phyloP scores from a whole-genome alignment of 257 asterid species.

The Datura wrightii region DNA sequence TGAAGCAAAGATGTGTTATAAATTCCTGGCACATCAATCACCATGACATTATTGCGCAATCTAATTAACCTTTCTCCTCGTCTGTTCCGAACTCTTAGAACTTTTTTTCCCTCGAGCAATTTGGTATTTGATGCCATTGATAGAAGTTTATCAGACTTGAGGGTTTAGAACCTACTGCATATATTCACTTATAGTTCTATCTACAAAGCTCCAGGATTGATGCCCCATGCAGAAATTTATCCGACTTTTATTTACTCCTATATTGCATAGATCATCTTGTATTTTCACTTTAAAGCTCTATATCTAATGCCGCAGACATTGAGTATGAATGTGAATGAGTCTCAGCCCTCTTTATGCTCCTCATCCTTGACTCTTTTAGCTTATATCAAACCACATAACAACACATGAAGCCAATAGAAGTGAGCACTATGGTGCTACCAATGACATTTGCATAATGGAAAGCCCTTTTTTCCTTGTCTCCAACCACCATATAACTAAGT shows the following conservation, averaged over 20 bases:
- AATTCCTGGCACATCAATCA: background rate
- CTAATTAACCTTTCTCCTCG: background rate
- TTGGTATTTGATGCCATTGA: background rate
- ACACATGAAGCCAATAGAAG: slow-evolving; percentile 95
- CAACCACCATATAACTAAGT: slow-evolving; percentile 84
- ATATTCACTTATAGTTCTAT: slow-evolving; percentile 8
- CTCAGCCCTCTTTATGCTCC: slow-evolving; percentile 58
- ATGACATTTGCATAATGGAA: slow-evolving; percentile 76
- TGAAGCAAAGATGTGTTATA: no score
- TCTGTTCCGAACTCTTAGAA: slow-evolving; percentile 1
- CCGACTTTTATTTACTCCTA: slow-evolving; percentile 36
- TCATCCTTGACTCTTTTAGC: slow-evolving; percentile 82
- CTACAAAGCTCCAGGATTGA: background rate
- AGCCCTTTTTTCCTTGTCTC: slow-evolving; percentile 76
- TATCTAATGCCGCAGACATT: slow-evolving; percentile 67
- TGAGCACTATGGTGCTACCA: slow-evolving; percentile 76
- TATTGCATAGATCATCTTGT: slow-evolving; percentile 86
- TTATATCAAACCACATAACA: slow-evolving; percentile 71
- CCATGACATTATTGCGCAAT: slow-evolving; percentile 13
- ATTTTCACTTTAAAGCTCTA: slow-evolving; percentile 71
- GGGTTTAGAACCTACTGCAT: slow-evolving; percentile 9
- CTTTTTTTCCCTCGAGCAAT: slow-evolving; percentile 7
- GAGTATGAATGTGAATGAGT: slow-evolving; percentile 80
- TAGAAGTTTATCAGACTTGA: background rate
- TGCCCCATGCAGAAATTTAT: slow-evolving; percentile 19